Evolutionary conservation across 1,284 basidiomycete genomes (phyloP).

Genomic region (Tausonia pullulans): DNA sequence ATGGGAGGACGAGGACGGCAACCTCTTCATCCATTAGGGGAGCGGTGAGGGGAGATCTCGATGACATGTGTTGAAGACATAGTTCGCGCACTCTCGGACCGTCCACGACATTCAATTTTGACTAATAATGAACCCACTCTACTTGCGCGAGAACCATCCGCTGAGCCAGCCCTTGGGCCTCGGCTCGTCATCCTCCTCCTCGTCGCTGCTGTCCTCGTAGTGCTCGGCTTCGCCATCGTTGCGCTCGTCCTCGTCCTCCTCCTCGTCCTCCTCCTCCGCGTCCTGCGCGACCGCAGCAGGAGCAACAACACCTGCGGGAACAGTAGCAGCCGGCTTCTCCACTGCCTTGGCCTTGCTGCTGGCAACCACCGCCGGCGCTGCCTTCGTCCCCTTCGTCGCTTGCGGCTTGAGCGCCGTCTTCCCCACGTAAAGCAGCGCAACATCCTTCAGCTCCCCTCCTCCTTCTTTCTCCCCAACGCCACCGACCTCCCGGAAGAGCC

Average conservation of each 20-base stretch:
- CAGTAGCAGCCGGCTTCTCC: too few relatives aligned
- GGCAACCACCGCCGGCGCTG: too few relatives aligned
- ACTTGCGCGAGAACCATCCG: not conserved
- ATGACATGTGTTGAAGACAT: too few relatives aligned
- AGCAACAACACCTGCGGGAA: too few relatives aligned
- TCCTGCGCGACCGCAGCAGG: not conserved
- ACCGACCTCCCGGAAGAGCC: not conserved
- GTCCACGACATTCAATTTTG: too few relatives aligned
- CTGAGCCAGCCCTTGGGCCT: not conserved
- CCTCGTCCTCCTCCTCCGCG: not conserved
- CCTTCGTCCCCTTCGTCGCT: too few relatives aligned
- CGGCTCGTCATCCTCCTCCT: not conserved
- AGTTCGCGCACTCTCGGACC: too few relatives aligned
- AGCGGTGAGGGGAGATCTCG: too few relatives aligned
- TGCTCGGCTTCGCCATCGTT: not conserved
- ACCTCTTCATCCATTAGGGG: not conserved
- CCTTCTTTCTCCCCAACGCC: not conserved
- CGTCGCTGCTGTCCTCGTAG: not conserved
- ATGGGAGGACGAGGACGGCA: conserved; percentile 1
- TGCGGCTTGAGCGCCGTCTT: too few relatives aligned
- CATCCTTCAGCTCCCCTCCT: not conserved
- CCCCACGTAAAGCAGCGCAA: not conserved
- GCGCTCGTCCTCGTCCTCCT: too few relatives aligned
- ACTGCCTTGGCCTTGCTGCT: too few relatives aligned
- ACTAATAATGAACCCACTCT: too few relatives aligned